Base-by-base conservation (phyloP, 2,329 filamentous ascomycete genomes). In the Claviceps pazoutovae region DNA sequence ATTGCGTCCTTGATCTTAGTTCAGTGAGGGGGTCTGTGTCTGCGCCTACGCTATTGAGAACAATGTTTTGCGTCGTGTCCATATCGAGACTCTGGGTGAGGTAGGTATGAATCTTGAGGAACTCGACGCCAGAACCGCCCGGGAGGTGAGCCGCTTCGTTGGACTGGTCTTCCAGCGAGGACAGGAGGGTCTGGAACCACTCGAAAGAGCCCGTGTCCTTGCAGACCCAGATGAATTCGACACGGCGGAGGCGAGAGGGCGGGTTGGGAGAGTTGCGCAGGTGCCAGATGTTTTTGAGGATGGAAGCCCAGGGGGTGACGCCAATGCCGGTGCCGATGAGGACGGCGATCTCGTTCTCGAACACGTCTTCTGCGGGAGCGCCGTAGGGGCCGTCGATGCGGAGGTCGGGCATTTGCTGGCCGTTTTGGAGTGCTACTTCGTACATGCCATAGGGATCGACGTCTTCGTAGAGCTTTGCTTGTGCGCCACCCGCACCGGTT, bases 181-280 rank as follows among this genome's bases (percentile, higher is more conserved):
- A 87, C 16, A 98, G 79, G 1, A 98, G 81, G 1, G 86, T 89
- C 66, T 98, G 93, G 75, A 98, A 97, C 93, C 93, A 98, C 71
- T 97, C 93, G 63, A 98, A 98, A 0, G 90, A 95, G 37, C 80
- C 86, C 0, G 90, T 95, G 63, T 96, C 90, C 67, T 87, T 93
- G 78, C 91, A 96, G 49, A 97, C 84, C 93, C 93, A 98, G 73
- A 98, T 94, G 70, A 98, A 98, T 68, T 98, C 93, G 36, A 98
- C 91, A 66, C 93, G 85, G 54, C 89, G 86, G 46, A 98, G 83
- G 63, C 91, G 87, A 48, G 80, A 82, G 1, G 91, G 90, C 23
- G 90, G 88, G 72, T 96, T 93, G 7, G 91, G 90, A 16, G 84
- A 81, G 57, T 93, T 84, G 56, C 93, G 88, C 62, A 95, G 77